Evolutionary conservation across 1,284 basidiomycete genomes (phyloP), one percentile per base, ranked within the genome.

Genomic region (Sparassis latifolia): DNA sequence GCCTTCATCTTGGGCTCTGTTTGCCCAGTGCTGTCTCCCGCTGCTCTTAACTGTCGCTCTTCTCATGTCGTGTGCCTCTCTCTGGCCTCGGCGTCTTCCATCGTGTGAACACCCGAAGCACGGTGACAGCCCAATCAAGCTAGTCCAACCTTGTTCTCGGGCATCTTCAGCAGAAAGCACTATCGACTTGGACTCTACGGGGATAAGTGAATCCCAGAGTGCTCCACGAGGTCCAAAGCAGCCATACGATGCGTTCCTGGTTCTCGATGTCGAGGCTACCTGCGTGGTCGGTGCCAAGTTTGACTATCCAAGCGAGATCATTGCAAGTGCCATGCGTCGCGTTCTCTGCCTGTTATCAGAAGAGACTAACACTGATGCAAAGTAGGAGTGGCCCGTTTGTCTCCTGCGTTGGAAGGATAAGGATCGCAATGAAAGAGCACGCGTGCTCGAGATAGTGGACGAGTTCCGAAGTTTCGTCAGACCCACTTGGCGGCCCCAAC

Each of bases 201-300:
- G 20, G 20, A 20, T 20, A 20, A 20, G 20, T 20, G 20, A 20
- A 20, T 37, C 35, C 12, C 12, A 37, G 35, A 37, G 7, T 12
- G 35, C 35, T 37, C 7, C 35, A 37, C 35, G 35, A 37, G 12
- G 35, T 37, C 35, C 35, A 37, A 37, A 73, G 55, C 86, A 89
- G 58, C 71, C 78, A 2, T 85, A 78, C 57, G 86, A 89, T 45
- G 79, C 76, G 10, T 86, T 89, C 60, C 76, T 90, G 9, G 82
- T 91, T 29, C 71, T 92, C 40, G 92, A 96, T 62, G 88, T 97
- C 45, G 95, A 97, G 67, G 95, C 87, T 4, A 97, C 95, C 0
- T 98, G 95, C 65, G 67, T 83, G 43, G 67, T 69, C 57, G 85
- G 76, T 4, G 40, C 55, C 3, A 62, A 59, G 28, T 70, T 70